Percentiles rank a stretch among this genome's conserved stretches.
phyloP scores from a whole-genome alignment of 371 early-diverging fungal species.

The Mortierella sp. region DNA sequence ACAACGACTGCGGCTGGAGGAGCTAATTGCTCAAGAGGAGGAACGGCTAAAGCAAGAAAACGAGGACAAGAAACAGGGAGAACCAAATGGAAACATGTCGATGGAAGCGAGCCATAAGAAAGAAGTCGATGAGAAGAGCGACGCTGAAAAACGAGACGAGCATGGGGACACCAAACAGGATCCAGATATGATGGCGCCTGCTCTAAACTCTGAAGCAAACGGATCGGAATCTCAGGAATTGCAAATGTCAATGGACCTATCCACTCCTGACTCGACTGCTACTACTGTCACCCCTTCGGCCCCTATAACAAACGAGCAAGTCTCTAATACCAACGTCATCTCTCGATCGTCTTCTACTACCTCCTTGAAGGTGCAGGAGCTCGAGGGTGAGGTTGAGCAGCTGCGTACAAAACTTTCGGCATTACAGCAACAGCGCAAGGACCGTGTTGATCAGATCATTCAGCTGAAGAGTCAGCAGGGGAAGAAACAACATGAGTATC shows the following conservation, averaged over 20 bases:
- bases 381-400: constrained; percentile 28
- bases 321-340: not conserved
- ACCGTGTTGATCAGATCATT: constrained; percentile 37
- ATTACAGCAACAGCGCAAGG: constrained; percentile 39
- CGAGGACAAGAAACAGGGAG: not conserved
- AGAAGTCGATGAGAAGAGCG: not conserved
- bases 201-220: not conserved
- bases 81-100: not conserved
- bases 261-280: not conserved
- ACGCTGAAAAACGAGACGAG: not conserved
- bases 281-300: not conserved
- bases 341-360: not conserved
- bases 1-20: constrained; percentile 43
- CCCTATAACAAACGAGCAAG: not conserved
- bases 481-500: constrained; percentile 62
- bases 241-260: not conserved
- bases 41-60: constrained; percentile 10
- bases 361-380: not conserved
- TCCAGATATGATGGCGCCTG: not conserved
- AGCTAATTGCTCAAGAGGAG: constrained; percentile 31
- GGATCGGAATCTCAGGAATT: not conserved
- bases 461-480: constrained; percentile 45
- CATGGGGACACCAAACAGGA: not conserved
- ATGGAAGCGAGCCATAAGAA: not conserved
- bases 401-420: constrained; percentile 16